Percentiles rank a stretch among this genome's conserved stretches.
Conservation (phyloP, 345 rosid species). For the Angophora floribunda region DNA sequence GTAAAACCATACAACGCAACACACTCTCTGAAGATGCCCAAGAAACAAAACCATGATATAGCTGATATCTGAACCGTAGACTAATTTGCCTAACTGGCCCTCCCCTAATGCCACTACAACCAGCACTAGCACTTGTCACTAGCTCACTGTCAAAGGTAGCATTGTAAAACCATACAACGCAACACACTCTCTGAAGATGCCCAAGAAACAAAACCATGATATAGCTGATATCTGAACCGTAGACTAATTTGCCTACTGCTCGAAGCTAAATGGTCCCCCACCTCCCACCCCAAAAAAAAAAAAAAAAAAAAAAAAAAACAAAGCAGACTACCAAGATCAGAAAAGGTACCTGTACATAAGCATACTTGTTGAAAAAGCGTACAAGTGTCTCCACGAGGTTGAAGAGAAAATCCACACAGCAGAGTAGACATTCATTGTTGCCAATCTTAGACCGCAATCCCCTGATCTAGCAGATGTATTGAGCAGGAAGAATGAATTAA, state of each 20-base stretch:
- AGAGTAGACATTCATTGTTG: constrained; percentile 89
- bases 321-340: background rate
- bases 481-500: background rate
- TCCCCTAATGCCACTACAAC: background rate
- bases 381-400: constrained; percentile 97
- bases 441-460: constrained; percentile 94
- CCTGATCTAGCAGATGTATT: constrained; percentile 50
- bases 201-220: background rate
- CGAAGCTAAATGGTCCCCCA: background rate
- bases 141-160: background rate
- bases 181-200: background rate
- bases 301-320: too few species aligned
- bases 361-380: constrained; percentile 94
- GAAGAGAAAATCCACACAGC: constrained; percentile 89
- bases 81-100: too few species aligned
- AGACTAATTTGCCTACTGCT: background rate
- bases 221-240: background rate
- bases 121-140: background rate
- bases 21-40: too few species aligned
- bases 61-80: too few species aligned
- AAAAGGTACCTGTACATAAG: constrained; percentile 76
- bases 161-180: background rate
- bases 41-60: too few species aligned
- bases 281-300: too few species aligned
- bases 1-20: background rate